A percentile compares a stretch with the other conserved stretches of the same genome.
Conservation (phyloP, 1,139 yeast species). For the Candida buenavistaensis region DNA sequence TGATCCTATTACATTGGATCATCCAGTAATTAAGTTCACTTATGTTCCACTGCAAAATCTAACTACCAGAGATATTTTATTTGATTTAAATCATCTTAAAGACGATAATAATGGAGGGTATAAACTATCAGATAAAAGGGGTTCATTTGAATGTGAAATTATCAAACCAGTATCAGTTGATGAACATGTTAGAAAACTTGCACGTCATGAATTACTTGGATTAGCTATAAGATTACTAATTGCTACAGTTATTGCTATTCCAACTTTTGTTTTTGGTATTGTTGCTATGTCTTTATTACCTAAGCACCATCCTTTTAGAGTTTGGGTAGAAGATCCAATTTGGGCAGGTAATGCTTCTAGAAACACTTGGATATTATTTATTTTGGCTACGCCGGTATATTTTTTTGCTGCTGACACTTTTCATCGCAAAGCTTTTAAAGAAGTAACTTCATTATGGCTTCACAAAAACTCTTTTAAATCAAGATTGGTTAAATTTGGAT, state of each 20-base stretch:
- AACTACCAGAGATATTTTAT: slow-evolving; percentile 54
- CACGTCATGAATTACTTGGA: slow-evolving; percentile 48
- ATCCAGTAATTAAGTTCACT: slow-evolving; percentile 62
- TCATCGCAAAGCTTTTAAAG: slow-evolving; percentile 65
- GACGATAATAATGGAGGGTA: slow-evolving; percentile 21
- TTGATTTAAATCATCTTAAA: slow-evolving; percentile 44
- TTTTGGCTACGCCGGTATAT: slow-evolving; percentile 71
- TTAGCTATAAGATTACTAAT: slow-evolving; percentile 49
- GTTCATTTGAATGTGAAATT: slow-evolving; percentile 51
- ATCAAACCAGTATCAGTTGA: slow-evolving; percentile 61
- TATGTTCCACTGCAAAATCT: slow-evolving; percentile 52
- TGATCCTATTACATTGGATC: slow-evolving; percentile 53
- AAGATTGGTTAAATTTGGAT: slow-evolving; percentile 67
- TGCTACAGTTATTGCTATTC: slow-evolving; percentile 58
- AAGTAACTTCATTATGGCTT: slow-evolving; percentile 57
- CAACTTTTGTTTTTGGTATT: slow-evolving; percentile 68
- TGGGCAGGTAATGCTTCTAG: slow-evolving; percentile 67
- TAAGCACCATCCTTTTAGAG: slow-evolving; percentile 37
- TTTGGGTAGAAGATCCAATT: slow-evolving; percentile 60
- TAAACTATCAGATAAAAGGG: slow-evolving; percentile 23
- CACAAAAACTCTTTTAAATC: slow-evolving; percentile 55
- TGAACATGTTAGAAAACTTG: slow-evolving; percentile 56
- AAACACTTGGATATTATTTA: slow-evolving; percentile 63
- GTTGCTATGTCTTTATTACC: slow-evolving; percentile 68
- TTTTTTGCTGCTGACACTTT: slow-evolving; percentile 74